Conservation (phyloP, 2,329 filamentous ascomycete species). For the Bipolaris bicolor region DNA sequence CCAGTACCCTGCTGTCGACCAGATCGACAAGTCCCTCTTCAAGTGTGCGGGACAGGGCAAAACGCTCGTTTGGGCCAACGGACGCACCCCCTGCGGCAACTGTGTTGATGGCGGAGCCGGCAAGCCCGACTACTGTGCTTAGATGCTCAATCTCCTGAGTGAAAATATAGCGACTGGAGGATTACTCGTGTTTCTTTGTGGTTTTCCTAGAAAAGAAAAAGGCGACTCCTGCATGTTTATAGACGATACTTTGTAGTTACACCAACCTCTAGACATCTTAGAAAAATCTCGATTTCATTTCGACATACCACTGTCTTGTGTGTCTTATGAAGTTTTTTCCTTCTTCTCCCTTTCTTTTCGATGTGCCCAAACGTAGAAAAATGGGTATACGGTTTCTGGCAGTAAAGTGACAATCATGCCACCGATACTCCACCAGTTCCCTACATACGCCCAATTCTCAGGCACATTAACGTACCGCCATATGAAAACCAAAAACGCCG, state of each 20-base stretch:
- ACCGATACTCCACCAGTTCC: conserved; percentile 40
- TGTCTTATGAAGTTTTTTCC: conserved; percentile 13
- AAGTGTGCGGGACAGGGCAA: neutral
- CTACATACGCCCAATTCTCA: conserved; percentile 50
- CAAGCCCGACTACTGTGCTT: neutral
- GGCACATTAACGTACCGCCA: conserved; percentile 51
- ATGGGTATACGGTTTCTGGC: conserved; percentile 49
- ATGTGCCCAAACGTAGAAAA: conserved; percentile 48
- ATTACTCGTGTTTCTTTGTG: too few species aligned
- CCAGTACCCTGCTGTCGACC: neutral
- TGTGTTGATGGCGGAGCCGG: neutral
- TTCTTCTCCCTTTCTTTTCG: conserved; percentile 26
- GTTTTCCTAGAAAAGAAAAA: too few species aligned
- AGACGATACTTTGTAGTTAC: too few species aligned
- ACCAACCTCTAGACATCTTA: neutral
- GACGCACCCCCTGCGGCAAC: neutral
- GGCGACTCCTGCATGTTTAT: too few species aligned
- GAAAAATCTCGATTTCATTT: too few species aligned
- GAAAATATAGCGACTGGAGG: too few species aligned
- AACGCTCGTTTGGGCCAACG: neutral
- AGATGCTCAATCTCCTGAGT: neutral
- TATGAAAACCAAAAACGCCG: conserved; percentile 48
- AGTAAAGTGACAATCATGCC: conserved; percentile 47
- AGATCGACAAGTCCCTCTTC: neutral
- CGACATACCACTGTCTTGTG: neutral